Evolutionary conservation across 495 filamentous ascomycete species (phyloP).

Genomic region (Aspergillus panamensis): DNA sequence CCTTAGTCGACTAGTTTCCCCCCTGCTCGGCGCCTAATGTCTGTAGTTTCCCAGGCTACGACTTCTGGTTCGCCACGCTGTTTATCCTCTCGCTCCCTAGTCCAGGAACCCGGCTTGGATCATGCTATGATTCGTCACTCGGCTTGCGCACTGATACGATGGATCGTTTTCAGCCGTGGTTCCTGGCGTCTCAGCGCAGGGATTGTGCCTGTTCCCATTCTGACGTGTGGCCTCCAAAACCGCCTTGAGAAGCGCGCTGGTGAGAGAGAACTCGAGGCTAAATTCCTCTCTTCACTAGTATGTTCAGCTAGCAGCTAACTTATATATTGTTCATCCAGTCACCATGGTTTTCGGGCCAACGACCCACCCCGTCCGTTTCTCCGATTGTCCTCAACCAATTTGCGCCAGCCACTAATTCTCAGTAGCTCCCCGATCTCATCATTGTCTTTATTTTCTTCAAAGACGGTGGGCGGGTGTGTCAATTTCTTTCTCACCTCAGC

Average conservation of each 20-base stretch:
- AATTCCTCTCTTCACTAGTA: constrained; percentile 2
- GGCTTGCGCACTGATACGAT: constrained; percentile 4
- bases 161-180: constrained; percentile 8
- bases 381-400: neutral
- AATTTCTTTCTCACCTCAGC: constrained; percentile 14
- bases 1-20: neutral
- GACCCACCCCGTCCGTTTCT: neutral
- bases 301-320: constrained; percentile 3
- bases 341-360: neutral
- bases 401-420: neutral
- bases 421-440: neutral
- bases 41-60: constrained; percentile 6
- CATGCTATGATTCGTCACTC: constrained; percentile 14
- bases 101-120: constrained; percentile 19
- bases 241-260: constrained; percentile 16
- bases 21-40: neutral
- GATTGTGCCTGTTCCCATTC: constrained; percentile 1
- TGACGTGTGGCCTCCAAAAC: constrained; percentile 17
- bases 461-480: neutral
- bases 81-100: constrained; percentile 9
- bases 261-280: neutral
- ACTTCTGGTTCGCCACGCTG: constrained; percentile 15
- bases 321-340: neutral
- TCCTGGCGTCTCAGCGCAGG: constrained; percentile 5
- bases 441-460: neutral